Evolutionary conservation across 352 stramenopile species (phyloP).

Genomic region (Pythium utonaiense): DNA sequence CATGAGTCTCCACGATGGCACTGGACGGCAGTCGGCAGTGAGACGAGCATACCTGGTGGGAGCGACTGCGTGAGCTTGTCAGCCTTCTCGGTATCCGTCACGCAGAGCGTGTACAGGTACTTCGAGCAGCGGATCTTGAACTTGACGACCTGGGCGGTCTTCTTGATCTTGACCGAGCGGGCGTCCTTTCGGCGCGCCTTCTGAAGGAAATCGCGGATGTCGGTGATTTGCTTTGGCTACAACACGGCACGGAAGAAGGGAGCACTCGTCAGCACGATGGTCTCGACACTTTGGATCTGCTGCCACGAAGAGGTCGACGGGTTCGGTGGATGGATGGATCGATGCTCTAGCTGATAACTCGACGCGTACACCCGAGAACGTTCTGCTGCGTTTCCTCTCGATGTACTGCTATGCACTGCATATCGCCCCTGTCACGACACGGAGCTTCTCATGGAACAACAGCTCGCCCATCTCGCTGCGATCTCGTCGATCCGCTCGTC

Average conservation of each 20-base stretch:
- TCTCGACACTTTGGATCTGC: neutral
- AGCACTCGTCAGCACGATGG: neutral
- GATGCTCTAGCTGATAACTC: neutral
- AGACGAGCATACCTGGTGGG: conserved; percentile 87
- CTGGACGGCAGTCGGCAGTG: neutral
- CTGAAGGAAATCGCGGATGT: conserved; percentile 99
- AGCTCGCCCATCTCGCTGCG: neutral
- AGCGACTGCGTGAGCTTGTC: conserved; percentile 99
- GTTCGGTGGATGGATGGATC: neutral
- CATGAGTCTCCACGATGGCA: neutral
- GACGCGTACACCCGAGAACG: too few relatives aligned
- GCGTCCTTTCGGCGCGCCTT: conserved; percentile 97
- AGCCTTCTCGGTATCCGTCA: conserved; percentile 98
- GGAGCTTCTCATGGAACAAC: too few relatives aligned
- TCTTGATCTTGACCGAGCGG: conserved; percentile 99
- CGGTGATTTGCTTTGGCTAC: conserved; percentile 98
- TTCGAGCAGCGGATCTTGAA: conserved; percentile 99
- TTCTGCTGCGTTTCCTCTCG: too few relatives aligned
- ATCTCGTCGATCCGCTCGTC: neutral
- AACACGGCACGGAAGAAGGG: neutral
- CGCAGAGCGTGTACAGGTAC: conserved; percentile 98
- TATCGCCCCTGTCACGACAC: neutral
- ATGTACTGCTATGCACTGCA: neutral
- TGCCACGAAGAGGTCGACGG: neutral
- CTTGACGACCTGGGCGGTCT: conserved; percentile 96